Base-by-base conservation (phyloP, 139 green algal genomes). In the Asterochloris sp. region DNA sequence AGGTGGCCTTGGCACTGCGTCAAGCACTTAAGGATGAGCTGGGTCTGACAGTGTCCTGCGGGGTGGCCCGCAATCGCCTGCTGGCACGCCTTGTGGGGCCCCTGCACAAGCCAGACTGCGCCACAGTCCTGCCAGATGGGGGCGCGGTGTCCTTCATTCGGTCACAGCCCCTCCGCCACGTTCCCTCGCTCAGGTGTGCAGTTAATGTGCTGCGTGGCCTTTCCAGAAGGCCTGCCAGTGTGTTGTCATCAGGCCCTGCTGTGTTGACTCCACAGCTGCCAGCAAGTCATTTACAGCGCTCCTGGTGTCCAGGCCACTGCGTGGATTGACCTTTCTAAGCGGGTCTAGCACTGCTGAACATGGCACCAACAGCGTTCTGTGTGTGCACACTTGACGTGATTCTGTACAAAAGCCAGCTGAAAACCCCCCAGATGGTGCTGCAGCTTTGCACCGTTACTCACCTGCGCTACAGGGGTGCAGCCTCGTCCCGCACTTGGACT, bases 41-140 rank as follows among this genome's bases (percentile, higher is more conserved):
- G 28, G 82, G 82, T 0, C 28, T 94, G 1, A 91, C 77, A 11
- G 76, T 89, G 13, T 90, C 84, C 19, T 88, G 88, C 61, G 90
- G 90, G 0, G 85, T 94, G 26, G 84, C 86, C 12, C 60, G 74
- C 28, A 90, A 75, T 75, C 93, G 92, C 81, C 88, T 93, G 67
- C 27, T 89, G 27, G 84, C 91, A 0, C 82, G 90, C 0, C 82
- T 94, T 63, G 89, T 86, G 8, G 83, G 83, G 13, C 89, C 89
- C 15, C 15, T 85, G 54, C 38, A 87, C 85, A 94, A 93, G 73
- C 90, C 90, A 0, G 84, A 90, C 62, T 86, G 83, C 0, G 78
- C 93, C 38, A 89, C 90, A 68, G 89, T 90, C 0, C 74, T 94
- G 38, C 86, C 87, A 8, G 73, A 80, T 10, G 29, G 29, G 0